These are phyloP conservation scores for Pilatotrama ljubarskyi DNA, from an alignment of 768 basidiomycete species.

Conservation along the genomic window DNA sequence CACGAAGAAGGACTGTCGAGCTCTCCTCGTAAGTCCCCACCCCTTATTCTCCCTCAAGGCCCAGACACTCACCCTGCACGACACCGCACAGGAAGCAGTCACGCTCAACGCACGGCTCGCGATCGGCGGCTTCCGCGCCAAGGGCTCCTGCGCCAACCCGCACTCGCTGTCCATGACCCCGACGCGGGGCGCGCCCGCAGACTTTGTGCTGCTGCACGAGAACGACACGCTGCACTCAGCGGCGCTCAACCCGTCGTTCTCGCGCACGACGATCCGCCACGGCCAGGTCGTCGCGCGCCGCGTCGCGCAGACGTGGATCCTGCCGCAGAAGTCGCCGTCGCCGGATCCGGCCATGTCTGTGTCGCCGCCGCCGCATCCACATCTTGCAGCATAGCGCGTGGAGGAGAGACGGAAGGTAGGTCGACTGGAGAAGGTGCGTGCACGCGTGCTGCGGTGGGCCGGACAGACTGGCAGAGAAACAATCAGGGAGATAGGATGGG, in stretches of 20 bases:
- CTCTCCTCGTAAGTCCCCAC: conserved; percentile 46
- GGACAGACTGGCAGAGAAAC: too few species aligned
- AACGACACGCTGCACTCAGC: conserved; percentile 44
- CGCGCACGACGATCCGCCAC: conserved; percentile 51
- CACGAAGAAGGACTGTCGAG: conserved; percentile 45
- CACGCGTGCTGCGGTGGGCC: too few species aligned
- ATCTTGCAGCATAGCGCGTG: too few species aligned
- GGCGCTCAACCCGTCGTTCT: conserved; percentile 49
- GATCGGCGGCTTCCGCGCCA: conserved; percentile 31
- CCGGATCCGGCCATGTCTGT: conserved; percentile 4
- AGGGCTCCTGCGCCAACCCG: conserved; percentile 38
- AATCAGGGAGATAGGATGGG: too few species aligned
- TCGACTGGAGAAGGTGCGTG: too few species aligned
- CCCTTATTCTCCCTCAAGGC: conserved; percentile 8
- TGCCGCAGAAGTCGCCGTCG: conserved; percentile 15
- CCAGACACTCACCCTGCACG: conserved; percentile 1
- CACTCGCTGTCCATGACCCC: conserved; percentile 15
- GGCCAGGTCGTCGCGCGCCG: conserved; percentile 46
- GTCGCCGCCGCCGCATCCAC: background rate
- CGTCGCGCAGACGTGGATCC: conserved; percentile 38
- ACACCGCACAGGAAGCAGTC: conserved; percentile 45
- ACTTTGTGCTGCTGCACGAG: conserved; percentile 61
- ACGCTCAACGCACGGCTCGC: conserved; percentile 53
- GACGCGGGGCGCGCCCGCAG: conserved; percentile 43
- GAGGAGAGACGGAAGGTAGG: too few species aligned